Evolutionary conservation across 352 stramenopile species (phyloP), one percentile per base, ranked within the genome.

Genomic region (Phytopythium vexans): DNA sequence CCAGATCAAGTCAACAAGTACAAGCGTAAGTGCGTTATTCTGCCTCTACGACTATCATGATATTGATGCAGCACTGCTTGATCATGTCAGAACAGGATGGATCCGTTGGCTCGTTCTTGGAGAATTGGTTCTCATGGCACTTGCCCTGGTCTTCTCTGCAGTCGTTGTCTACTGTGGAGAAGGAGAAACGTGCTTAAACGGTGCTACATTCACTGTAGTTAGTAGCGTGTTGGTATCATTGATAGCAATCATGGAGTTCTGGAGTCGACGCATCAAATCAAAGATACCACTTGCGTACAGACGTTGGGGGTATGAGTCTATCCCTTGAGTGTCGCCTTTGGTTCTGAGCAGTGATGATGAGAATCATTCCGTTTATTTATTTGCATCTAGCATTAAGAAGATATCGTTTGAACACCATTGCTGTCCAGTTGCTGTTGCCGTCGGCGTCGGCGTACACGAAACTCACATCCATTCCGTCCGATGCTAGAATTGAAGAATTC

Each of bases 241-340:
- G 57, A 59, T 58, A 57, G 56, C 16, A 33, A 59, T 60, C 45
- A 60, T 65, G 51, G 33, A 60, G 52, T 54, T 66, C 48, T 10
- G 47, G 51, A 55, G 48, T 55, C 33, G 33, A 60, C 47, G 32
- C 47, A 50, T 53, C 40, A 58, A 61, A 47, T 58, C 58, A 50
- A 66, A 57, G 52, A 66, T 61, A 66, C 47, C 52, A 61, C 27
- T 54, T 61, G 58, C 48, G 49, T 63, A 63, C 54, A 61, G 54
- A 58, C 49, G 49, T 58, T 58, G 52, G 48, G 48, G 47, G 47
- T 66, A 61, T 61, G 58, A 66, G 52, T 60, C 52, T 1, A 66
- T 66, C 12, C 47, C 48, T 58, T 62, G 53, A 66, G 49, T 63
- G 49, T 54, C 58, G 49, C 49, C 41, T 53, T 63, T 50, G 49